Evolutionary conservation across 192 early-diverging fungal species (phyloP).

Genomic region (Entomortierella parvispora): DNA sequence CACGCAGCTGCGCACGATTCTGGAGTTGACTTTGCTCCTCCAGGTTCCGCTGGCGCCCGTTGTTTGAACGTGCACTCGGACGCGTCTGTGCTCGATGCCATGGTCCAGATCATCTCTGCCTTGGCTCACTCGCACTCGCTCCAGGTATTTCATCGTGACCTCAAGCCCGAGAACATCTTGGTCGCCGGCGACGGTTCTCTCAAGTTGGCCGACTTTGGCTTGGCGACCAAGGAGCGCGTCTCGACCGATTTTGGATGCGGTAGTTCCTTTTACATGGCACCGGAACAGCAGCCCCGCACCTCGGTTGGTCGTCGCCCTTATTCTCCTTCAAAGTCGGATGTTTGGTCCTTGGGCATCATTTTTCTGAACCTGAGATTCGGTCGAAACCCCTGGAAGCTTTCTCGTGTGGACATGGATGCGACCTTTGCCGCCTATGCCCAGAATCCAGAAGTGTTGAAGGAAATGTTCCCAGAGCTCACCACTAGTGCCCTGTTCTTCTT

Average conservation of each 20-base stretch:
- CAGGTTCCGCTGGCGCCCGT: conserved; percentile 6
- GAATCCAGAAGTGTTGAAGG: conserved; percentile 69
- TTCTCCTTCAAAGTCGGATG: conserved; percentile 81
- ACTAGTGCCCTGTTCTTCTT: conserved; percentile 75
- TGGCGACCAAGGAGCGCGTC: conserved; percentile 82
- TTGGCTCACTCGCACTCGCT: conserved; percentile 29
- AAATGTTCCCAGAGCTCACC: conserved; percentile 73
- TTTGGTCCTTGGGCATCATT: conserved; percentile 91
- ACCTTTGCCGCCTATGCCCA: conserved; percentile 78
- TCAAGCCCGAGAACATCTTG: conserved; percentile 87
- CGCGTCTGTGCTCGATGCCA: conserved; percentile 69
- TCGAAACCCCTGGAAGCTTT: conserved; percentile 83
- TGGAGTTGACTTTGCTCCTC: conserved; percentile 33
- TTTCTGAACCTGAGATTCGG: conserved; percentile 89
- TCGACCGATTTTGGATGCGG: conserved; percentile 93
- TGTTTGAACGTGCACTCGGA: conserved; percentile 44
- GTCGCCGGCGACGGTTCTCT: conserved; percentile 70
- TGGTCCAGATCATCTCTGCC: conserved; percentile 73
- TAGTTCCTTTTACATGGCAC: conserved; percentile 69
- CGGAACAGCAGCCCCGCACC: conserved; percentile 70
- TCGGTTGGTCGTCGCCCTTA: conserved; percentile 53
- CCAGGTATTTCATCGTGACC: conserved; percentile 90
- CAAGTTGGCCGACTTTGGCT: conserved; percentile 94
- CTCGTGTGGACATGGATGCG: conserved; percentile 71
- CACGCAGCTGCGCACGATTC: conserved; percentile 61